Percentiles rank a stretch among this genome's conserved stretches.
These are phyloP conservation scores for Laguncularia racemosa DNA, from an alignment of 345 rosid species.

Conservation along the genomic window DNA sequence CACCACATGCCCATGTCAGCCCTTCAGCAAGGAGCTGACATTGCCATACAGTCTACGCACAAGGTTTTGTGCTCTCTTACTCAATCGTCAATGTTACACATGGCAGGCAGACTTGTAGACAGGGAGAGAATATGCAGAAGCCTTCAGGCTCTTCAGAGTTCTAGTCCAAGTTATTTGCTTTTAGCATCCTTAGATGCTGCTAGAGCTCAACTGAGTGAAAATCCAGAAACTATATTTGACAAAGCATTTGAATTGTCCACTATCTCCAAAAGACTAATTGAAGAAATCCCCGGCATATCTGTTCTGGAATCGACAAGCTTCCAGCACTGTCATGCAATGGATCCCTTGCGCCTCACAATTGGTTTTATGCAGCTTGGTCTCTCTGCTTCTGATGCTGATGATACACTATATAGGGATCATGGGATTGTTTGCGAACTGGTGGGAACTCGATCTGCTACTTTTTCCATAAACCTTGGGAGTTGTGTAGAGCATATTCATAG, in stretches of 20 bases:
- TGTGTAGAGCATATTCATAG: conserved; percentile 29
- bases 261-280: conserved; percentile 19
- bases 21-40: conserved; percentile 39
- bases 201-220: conserved; percentile 46
- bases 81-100: conserved; percentile 60
- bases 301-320: conserved; percentile 22
- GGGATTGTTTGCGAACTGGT: conserved; percentile 40
- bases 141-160: conserved; percentile 49
- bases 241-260: conserved; percentile 28
- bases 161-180: conserved; percentile 54
- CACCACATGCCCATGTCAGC: conserved; percentile 28
- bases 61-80: conserved; percentile 45
- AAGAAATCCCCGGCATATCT: conserved; percentile 28
- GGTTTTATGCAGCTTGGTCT: conserved; percentile 38
- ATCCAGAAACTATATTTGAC: conserved; percentile 27
- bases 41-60: conserved; percentile 39
- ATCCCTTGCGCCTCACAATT: conserved; percentile 46
- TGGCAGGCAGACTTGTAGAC: conserved; percentile 36
- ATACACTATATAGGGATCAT: conserved; percentile 27
- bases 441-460: conserved; percentile 31
- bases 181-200: conserved; percentile 62
- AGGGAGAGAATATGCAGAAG: conserved; percentile 37
- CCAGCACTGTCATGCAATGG: conserved; percentile 23
- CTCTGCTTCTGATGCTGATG: conserved; percentile 53
- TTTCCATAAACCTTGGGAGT: conserved; percentile 48